Evolutionary conservation across 2,329 filamentous ascomycete species (phyloP).

Genomic region (Fusarium torulosum): DNA sequence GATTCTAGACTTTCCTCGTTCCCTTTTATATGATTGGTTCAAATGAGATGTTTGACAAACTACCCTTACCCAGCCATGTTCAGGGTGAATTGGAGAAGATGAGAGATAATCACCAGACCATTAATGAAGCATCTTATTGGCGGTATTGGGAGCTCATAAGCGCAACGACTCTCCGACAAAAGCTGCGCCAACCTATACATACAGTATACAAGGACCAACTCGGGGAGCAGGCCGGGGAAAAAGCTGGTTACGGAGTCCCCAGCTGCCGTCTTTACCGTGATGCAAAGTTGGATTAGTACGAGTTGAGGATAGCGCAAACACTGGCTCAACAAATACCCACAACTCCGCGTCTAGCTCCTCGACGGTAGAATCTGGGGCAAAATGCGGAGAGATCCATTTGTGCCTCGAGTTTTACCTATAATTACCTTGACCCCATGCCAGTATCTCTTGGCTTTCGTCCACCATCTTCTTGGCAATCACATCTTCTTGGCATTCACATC

Average conservation of each 20-base stretch:
- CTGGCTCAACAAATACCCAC: constrained; percentile 5
- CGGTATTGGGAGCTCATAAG: not conserved
- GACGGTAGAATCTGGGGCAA: not conserved
- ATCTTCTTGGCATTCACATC: not conserved
- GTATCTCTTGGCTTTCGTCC: not conserved
- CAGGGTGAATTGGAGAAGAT: not conserved
- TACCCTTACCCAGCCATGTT: not conserved
- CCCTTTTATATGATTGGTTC: not conserved
- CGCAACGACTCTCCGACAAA: not conserved
- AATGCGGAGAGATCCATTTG: constrained; percentile 3
- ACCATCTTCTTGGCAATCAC: constrained; percentile 3
- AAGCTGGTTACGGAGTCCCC: constrained; percentile 1
- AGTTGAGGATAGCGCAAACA: not conserved
- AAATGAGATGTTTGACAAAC: not conserved
- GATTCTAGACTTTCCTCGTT: not conserved
- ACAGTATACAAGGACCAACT: constrained; percentile 7
- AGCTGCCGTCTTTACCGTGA: constrained; percentile 16
- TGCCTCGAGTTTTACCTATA: constrained; percentile 1
- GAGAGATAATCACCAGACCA: not conserved
- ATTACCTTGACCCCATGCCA: constrained; percentile 4
- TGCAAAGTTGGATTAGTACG: constrained; percentile 1
- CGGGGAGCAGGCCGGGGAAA: constrained; percentile 7
- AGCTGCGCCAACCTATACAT: constrained; percentile 9
- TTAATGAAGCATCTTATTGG: not conserved
- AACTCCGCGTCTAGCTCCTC: not conserved